Percentiles rank a stretch among this genome's conserved stretches.
Evolutionary conservation across 768 basidiomycete genomes (phyloP).

Genomic region (Flagelloscypha sp.): DNA sequence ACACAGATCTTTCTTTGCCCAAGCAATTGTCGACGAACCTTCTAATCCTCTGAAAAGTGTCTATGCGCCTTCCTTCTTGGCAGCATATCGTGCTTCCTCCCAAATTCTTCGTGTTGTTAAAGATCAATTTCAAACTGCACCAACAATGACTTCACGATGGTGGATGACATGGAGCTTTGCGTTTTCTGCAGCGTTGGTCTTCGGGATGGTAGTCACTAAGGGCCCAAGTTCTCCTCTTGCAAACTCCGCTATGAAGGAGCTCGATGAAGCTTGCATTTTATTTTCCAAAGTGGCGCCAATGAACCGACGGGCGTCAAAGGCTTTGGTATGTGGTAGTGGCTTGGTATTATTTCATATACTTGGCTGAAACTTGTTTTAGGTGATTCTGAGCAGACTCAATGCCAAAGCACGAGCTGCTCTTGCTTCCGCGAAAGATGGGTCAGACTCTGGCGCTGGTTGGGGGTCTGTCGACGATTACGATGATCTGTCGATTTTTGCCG

Average conservation of each 20-base stretch:
- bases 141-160: slow-evolving; percentile 42
- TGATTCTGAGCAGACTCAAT: slow-evolving; percentile 48
- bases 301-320: slow-evolving; percentile 57
- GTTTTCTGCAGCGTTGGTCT: slow-evolving; percentile 55
- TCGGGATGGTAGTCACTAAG: slow-evolving; percentile 71
- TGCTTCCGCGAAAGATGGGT: slow-evolving; percentile 30
- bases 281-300: slow-evolving; percentile 53
- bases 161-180: slow-evolving; percentile 60
- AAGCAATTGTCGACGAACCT: slow-evolving; percentile 62
- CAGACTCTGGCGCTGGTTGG: slow-evolving; percentile 18
- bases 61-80: slow-evolving; percentile 58
- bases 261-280: slow-evolving; percentile 60
- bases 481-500: slow-evolving; percentile 63
- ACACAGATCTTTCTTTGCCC: slow-evolving; percentile 62
- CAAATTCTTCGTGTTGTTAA: slow-evolving; percentile 45
- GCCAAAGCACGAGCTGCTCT: slow-evolving; percentile 63
- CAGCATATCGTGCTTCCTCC: slow-evolving; percentile 49
- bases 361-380: slow-evolving; percentile 25
- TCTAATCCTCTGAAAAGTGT: slow-evolving; percentile 56
- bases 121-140: slow-evolving; percentile 39
- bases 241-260: slow-evolving; percentile 54
- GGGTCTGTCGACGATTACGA: slow-evolving; percentile 43
- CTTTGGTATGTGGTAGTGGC: slow-evolving; percentile 37
- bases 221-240: slow-evolving; percentile 65
- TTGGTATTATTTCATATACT: background rate